Percentiles rank a stretch among this genome's conserved stretches.
Conservation (phyloP, 495 filamentous ascomycete species). For the Talaromyces ruber region DNA sequence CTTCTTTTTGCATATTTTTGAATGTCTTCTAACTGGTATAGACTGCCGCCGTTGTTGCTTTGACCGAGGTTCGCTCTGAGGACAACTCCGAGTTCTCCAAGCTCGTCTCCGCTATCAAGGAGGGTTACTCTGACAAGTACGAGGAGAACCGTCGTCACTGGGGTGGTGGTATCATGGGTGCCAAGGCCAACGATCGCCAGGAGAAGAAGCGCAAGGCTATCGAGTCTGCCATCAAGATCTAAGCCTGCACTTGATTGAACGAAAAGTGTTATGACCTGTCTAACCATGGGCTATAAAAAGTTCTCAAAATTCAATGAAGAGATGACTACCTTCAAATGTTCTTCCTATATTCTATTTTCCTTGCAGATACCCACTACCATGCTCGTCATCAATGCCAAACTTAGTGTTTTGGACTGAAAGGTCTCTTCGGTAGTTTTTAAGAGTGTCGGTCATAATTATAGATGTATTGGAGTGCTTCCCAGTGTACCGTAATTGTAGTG, state of each 20-base stretch:
- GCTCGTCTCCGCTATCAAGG: slow-evolving; percentile 93
- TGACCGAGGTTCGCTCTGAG: slow-evolving; percentile 94
- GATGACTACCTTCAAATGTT: not conserved
- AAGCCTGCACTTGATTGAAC: slow-evolving; percentile 22
- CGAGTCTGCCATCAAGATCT: slow-evolving; percentile 93
- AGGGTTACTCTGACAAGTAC: slow-evolving; percentile 93
- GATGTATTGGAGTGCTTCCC: not conserved
- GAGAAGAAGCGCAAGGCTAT: slow-evolving; percentile 96
- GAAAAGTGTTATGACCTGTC: not conserved
- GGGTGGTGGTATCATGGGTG: slow-evolving; percentile 99
- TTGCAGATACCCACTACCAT: slow-evolving; percentile 1
- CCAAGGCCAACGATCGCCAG: slow-evolving; percentile 85
- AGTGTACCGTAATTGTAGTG: not conserved
- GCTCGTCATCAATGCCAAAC: not conserved
- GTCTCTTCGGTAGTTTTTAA: not conserved
- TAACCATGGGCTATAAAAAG: not conserved
- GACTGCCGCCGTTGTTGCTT: slow-evolving; percentile 92
- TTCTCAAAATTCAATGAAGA: slow-evolving; percentile 4
- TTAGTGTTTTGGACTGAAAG: not conserved
- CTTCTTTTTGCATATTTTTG: not conserved
- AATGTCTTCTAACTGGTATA: slow-evolving; percentile 18
- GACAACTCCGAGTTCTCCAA: slow-evolving; percentile 97
- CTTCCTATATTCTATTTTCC: not conserved
- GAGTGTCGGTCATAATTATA: not conserved
- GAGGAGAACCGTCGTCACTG: slow-evolving; percentile 89